Percentiles rank a stretch among this genome's conserved stretches.
These are phyloP conservation scores for Botrytis deweyae DNA, from an alignment of 2,329 filamentous ascomycete species.

Conservation along the genomic window DNA sequence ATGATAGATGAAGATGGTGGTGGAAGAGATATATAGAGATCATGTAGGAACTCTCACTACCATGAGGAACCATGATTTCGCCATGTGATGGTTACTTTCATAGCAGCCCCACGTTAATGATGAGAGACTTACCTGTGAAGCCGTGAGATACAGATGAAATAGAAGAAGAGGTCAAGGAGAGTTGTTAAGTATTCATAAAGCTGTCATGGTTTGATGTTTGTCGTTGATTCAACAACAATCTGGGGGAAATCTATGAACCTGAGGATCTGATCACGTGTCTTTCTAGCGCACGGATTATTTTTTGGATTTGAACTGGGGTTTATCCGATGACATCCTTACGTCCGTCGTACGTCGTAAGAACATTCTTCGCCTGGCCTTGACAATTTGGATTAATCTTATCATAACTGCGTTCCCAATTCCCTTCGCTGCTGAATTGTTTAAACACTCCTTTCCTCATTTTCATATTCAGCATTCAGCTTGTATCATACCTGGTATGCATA, in stretches of 20 bases:
- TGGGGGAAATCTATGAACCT: slow-evolving; percentile 13
- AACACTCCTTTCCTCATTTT: background rate
- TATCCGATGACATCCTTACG: background rate
- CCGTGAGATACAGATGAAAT: background rate
- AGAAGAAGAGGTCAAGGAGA: slow-evolving; percentile 12
- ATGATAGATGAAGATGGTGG: background rate
- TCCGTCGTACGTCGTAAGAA: background rate
- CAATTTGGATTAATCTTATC: background rate
- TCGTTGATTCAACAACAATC: slow-evolving; percentile 14
- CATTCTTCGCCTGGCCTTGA: background rate
- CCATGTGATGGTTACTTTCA: slow-evolving; percentile 19
- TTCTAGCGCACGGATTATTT: background rate
- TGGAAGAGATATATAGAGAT: background rate
- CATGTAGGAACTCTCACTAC: slow-evolving; percentile 11
- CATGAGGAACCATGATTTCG: slow-evolving; percentile 15
- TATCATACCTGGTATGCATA: background rate
- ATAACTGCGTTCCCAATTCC: background rate
- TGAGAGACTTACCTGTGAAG: slow-evolving; percentile 15
- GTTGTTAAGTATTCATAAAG: slow-evolving; percentile 23
- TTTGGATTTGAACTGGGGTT: background rate
- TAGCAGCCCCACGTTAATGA: slow-evolving; percentile 14
- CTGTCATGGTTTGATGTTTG: slow-evolving; percentile 16
- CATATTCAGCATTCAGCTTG: background rate
- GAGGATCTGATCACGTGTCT: background rate
- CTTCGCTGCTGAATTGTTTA: background rate